Evolutionary conservation across 352 stramenopile genomes (phyloP).

Genomic region (Phytopythium aichiense): DNA sequence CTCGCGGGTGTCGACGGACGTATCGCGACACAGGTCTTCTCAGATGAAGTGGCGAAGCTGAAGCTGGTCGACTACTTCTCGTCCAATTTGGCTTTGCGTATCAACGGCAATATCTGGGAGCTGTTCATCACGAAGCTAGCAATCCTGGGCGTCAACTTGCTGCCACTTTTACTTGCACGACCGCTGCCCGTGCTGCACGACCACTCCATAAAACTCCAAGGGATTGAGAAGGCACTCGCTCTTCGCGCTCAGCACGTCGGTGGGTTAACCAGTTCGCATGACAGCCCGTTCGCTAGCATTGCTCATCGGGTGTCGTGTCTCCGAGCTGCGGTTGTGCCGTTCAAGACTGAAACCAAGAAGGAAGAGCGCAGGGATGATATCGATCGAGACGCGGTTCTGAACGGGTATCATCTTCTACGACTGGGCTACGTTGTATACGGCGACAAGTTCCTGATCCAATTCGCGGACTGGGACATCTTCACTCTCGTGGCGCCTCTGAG

Average conservation of each 20-base stretch:
- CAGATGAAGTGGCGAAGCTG: constrained; percentile 6
- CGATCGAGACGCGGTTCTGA: neutral
- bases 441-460: constrained; percentile 8
- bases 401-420: constrained; percentile 13
- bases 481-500: constrained; percentile 1
- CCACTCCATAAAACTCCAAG: neutral
- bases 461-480: constrained; percentile 10
- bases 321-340: neutral
- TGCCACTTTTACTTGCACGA: constrained; percentile 6
- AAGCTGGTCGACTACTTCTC: constrained; percentile 13
- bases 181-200: neutral
- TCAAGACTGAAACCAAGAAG: neutral
- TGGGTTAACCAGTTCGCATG: neutral
- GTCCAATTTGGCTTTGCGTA: constrained; percentile 10
- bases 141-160: constrained; percentile 10
- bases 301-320: neutral
- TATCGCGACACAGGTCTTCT: constrained; percentile 8
- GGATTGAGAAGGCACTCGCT: constrained; percentile 2
- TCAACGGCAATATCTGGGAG: constrained; percentile 15
- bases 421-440: constrained; percentile 12
- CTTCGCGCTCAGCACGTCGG: constrained; percentile 6
- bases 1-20: constrained; percentile 15
- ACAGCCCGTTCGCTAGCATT: neutral
- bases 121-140: constrained; percentile 17
- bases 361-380: neutral